phyloP scores from a whole-genome alignment of 208 protist genomes.

The Kentomonas sorsogonicus region DNA sequence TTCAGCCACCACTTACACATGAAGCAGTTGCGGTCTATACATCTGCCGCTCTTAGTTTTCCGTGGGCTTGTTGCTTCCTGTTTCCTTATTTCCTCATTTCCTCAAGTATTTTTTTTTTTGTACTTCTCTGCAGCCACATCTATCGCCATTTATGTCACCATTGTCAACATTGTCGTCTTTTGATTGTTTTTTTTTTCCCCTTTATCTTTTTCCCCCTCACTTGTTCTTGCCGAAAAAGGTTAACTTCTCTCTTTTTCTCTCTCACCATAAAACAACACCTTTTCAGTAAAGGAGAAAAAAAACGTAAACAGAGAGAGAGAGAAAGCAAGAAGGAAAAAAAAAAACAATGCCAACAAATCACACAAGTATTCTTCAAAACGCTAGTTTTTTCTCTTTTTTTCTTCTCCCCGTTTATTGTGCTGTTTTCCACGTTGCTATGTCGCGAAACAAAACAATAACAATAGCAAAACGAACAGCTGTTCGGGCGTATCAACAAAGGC shows the following conservation, averaged over 20 bases:
- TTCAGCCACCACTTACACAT: too few species aligned
- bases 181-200: not conserved
- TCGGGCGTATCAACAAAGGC: not conserved
- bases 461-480: too few species aligned
- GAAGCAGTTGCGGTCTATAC: too few species aligned
- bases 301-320: not conserved
- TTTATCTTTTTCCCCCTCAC: slow-evolving; percentile 10
- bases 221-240: slow-evolving; percentile 6
- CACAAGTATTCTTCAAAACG: not conserved
- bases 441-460: too few species aligned
- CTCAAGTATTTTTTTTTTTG: slow-evolving; percentile 15
- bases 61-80: too few species aligned
- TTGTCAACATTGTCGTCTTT: too few species aligned
- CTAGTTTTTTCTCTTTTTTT: slow-evolving; percentile 5
- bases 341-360: not conserved
- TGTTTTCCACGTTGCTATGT: not conserved
- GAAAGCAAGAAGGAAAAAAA: not conserved
- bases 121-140: not conserved
- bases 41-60: too few species aligned
- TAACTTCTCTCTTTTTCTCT: slow-evolving; percentile 9
- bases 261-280: slow-evolving; percentile 5
- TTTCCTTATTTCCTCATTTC: too few species aligned
- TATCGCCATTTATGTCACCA: too few species aligned
- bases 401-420: not conserved
- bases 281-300: not conserved